phyloP scores from a whole-genome alignment of 352 stramenopile genomes.

The Pythium phragmitis region DNA sequence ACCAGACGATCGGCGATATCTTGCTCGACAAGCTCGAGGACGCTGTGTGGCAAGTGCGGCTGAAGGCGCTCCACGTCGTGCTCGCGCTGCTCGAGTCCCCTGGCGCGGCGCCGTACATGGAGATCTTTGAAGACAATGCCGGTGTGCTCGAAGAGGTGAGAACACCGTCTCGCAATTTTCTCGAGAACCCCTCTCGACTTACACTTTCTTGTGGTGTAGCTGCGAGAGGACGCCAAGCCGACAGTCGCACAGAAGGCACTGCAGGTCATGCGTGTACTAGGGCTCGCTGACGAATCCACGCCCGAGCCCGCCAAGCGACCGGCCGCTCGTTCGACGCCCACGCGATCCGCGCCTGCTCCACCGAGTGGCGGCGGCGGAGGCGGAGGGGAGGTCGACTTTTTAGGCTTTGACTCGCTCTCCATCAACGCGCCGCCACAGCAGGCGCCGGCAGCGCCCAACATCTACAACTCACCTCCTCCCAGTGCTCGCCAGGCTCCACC shows the following conservation, averaged over 20 bases:
- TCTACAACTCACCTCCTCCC: slow-evolving; percentile 19
- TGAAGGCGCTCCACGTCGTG: slow-evolving; percentile 85
- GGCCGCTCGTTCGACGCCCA: slow-evolving; percentile 8
- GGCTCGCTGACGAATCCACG: slow-evolving; percentile 52
- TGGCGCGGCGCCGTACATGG: slow-evolving; percentile 57
- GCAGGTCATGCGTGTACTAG: slow-evolving; percentile 68
- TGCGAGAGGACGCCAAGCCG: slow-evolving; percentile 73
- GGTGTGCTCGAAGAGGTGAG: slow-evolving; percentile 75
- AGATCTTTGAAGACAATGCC: slow-evolving; percentile 84
- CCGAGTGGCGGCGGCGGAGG: slow-evolving; percentile 19
- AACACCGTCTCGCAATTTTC: background rate
- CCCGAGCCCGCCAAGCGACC: slow-evolving; percentile 24
- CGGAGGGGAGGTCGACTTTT: slow-evolving; percentile 65
- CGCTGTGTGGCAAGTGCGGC: slow-evolving; percentile 72
- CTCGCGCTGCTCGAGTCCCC: slow-evolving; percentile 74
- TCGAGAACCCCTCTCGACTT: background rate
- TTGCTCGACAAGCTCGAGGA: slow-evolving; percentile 87
- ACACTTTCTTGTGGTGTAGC: slow-evolving; percentile 22
- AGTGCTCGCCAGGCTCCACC: slow-evolving; percentile 19
- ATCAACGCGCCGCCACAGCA: slow-evolving; percentile 33
- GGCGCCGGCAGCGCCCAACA: slow-evolving; percentile 19
- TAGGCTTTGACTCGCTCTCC: slow-evolving; percentile 64
- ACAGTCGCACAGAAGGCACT: slow-evolving; percentile 74
- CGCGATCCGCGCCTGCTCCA: slow-evolving; percentile 21
- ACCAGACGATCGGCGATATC: slow-evolving; percentile 84